Evolutionary conservation across 2,329 filamentous ascomycete genomes (phyloP).

Genomic region (Fusarium tanahbumbuense): DNA sequence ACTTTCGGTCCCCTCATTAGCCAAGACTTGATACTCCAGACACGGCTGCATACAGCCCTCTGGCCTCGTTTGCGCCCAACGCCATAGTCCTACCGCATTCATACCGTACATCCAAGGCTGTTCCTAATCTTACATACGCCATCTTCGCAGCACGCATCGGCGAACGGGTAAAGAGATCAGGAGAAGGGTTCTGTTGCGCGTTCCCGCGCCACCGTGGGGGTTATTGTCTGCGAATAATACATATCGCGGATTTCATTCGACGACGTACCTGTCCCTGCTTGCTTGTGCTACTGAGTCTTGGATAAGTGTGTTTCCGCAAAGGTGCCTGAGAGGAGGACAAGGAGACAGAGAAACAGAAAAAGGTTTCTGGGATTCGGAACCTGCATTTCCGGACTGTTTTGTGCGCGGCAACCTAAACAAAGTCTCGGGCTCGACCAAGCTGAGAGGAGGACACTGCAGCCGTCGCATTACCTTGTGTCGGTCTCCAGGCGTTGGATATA

Average conservation of each 20-base stretch:
- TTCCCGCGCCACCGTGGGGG: conserved; percentile 41
- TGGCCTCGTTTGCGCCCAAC: conserved; percentile 40
- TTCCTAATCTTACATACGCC: conserved; percentile 34
- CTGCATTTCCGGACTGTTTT: conserved; percentile 50
- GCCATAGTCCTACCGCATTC: conserved; percentile 39
- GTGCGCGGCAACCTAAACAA: conserved; percentile 38
- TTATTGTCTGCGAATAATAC: conserved; percentile 34
- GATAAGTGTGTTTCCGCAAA: conserved; percentile 52
- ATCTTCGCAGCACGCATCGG: conserved; percentile 29
- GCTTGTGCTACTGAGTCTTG: conserved; percentile 49
- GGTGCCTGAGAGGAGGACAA: conserved; percentile 45
- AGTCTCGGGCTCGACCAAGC: conserved; percentile 33
- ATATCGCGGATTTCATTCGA: conserved; percentile 36
- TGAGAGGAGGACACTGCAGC: conserved; percentile 40
- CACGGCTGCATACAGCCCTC: conserved; percentile 41
- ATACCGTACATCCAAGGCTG: conserved; percentile 21
- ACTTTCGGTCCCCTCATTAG: conserved; percentile 40
- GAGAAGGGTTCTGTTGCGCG: conserved; percentile 31
- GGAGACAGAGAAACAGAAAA: conserved; percentile 32
- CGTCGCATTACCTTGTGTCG: conserved; percentile 34
- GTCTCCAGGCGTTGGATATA: conserved; percentile 55
- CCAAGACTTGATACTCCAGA: conserved; percentile 42
- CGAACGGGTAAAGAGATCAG: conserved; percentile 25
- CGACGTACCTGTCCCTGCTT: conserved; percentile 42
- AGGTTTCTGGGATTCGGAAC: conserved; percentile 45